These are phyloP conservation scores for Danielia oregonensis DNA, from an alignment of 805 yeast species.

Conservation along the genomic window DNA sequence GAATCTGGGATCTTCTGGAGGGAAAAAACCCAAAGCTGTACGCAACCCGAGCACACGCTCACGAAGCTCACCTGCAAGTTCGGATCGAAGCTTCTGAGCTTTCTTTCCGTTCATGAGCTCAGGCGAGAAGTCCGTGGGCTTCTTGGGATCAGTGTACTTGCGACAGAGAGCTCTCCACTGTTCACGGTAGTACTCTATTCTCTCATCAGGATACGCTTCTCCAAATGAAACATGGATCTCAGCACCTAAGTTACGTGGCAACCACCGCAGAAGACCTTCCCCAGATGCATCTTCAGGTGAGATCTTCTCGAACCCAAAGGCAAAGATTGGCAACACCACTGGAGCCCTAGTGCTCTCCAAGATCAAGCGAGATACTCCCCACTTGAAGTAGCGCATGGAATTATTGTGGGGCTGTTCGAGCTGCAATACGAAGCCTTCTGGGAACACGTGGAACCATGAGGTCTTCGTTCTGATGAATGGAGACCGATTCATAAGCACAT, in stretches of 20 bases:
- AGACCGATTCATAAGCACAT: slow-evolving; percentile 29
- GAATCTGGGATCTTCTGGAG: slow-evolving; percentile 67
- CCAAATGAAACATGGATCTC: slow-evolving; percentile 72
- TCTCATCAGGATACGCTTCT: slow-evolving; percentile 56
- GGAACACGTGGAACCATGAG: slow-evolving; percentile 92
- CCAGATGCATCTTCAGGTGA: slow-evolving; percentile 73
- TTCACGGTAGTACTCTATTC: slow-evolving; percentile 56
- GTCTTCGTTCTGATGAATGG: slow-evolving; percentile 64
- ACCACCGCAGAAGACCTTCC: slow-evolving; percentile 49
- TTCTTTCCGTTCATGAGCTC: slow-evolving; percentile 61
- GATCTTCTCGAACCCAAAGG: slow-evolving; percentile 81
- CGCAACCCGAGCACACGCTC: slow-evolving; percentile 51
- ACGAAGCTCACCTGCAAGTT: slow-evolving; percentile 67
- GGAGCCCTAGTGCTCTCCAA: slow-evolving; percentile 84
- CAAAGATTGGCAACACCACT: slow-evolving; percentile 79
- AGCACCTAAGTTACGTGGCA: slow-evolving; percentile 64
- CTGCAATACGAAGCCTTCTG: slow-evolving; percentile 93
- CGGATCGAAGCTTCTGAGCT: slow-evolving; percentile 64
- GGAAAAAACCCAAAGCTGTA: slow-evolving; percentile 39
- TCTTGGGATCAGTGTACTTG: slow-evolving; percentile 46
- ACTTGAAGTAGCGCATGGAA: slow-evolving; percentile 90
- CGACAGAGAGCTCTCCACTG: slow-evolving; percentile 67
- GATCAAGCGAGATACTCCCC: slow-evolving; percentile 88
- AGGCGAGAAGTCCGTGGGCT: slow-evolving; percentile 56
- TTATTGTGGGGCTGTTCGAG: slow-evolving; percentile 71